Evolutionary conservation across 78 protist species (phyloP).

Genomic region (Polysphondylium violaceum): DNA sequence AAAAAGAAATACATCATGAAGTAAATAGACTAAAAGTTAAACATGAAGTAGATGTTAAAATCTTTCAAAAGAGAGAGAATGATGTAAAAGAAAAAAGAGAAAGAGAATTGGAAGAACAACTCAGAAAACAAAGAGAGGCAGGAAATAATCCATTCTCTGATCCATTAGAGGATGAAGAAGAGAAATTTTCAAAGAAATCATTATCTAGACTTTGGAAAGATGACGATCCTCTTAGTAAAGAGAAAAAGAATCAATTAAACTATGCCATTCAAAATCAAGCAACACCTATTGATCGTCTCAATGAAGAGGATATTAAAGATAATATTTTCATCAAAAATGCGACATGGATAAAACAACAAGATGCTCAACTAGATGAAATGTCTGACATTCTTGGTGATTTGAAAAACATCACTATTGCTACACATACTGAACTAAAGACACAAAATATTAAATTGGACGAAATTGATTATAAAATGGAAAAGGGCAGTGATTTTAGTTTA

Average conservation of each 20-base stretch:
- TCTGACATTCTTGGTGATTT: slow-evolving; percentile 24
- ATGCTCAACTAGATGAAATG: slow-evolving; percentile 68
- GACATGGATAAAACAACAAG: slow-evolving; percentile 42
- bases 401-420: slow-evolving; percentile 50
- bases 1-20: slow-evolving; percentile 30
- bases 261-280: slow-evolving; percentile 3
- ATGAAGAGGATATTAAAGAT: slow-evolving; percentile 38
- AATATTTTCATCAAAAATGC: slow-evolving; percentile 35
- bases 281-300: not conserved
- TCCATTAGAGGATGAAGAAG: slow-evolving; percentile 22
- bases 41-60: slow-evolving; percentile 32
- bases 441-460: slow-evolving; percentile 51
- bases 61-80: slow-evolving; percentile 36
- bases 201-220: slow-evolving; percentile 9
- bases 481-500: slow-evolving; percentile 51
- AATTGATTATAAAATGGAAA: slow-evolving; percentile 15
- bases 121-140: not conserved
- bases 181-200: slow-evolving; percentile 15
- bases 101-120: slow-evolving; percentile 6
- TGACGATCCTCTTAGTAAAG: not conserved
- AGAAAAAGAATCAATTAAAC: not conserved
- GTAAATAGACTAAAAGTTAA: slow-evolving; percentile 29
- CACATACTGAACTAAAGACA: slow-evolving; percentile 20
- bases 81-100: slow-evolving; percentile 14
- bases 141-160: slow-evolving; percentile 19